Evolutionary conservation across 345 rosid species (phyloP).

Genomic region (Arabis alpina): DNA sequence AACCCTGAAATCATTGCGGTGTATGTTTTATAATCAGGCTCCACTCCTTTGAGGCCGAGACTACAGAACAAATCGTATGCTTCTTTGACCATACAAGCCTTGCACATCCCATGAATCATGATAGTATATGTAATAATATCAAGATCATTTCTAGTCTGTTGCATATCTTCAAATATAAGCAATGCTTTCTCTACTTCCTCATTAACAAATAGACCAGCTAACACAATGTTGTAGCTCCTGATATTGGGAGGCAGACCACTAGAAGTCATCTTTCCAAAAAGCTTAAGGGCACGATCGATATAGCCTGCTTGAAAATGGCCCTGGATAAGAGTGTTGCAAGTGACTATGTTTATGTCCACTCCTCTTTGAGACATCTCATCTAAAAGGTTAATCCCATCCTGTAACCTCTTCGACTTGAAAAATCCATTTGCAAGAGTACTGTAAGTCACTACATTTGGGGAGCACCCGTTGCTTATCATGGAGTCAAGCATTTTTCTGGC

Average conservation of each 20-base stretch:
- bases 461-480: conserved; percentile 34
- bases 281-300: conserved; percentile 8
- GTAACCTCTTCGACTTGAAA: conserved; percentile 39
- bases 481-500: conserved; percentile 13
- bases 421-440: conserved; percentile 47
- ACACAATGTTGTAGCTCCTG: conserved; percentile 45
- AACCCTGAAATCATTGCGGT: conserved; percentile 35
- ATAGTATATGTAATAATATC: conserved; percentile 42
- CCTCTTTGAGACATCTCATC: conserved; percentile 36
- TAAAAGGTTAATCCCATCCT: conserved; percentile 38
- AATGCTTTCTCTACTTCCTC: conserved; percentile 38
- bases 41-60: conserved; percentile 14
- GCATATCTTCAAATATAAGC: conserved; percentile 33
- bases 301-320: conserved; percentile 39
- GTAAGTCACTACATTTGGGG: conserved; percentile 46
- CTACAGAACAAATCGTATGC: conserved; percentile 39
- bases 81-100: conserved; percentile 38
- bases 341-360: conserved; percentile 31
- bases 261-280: conserved; percentile 38
- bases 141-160: conserved; percentile 32
- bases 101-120: conserved; percentile 48
- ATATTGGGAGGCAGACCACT: conserved; percentile 41
- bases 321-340: conserved; percentile 39
- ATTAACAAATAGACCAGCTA: conserved; percentile 40
- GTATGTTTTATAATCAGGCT: conserved; percentile 26